phyloP scores from a whole-genome alignment of 2,329 filamentous ascomycete species.

The Diaporthe capsici region DNA sequence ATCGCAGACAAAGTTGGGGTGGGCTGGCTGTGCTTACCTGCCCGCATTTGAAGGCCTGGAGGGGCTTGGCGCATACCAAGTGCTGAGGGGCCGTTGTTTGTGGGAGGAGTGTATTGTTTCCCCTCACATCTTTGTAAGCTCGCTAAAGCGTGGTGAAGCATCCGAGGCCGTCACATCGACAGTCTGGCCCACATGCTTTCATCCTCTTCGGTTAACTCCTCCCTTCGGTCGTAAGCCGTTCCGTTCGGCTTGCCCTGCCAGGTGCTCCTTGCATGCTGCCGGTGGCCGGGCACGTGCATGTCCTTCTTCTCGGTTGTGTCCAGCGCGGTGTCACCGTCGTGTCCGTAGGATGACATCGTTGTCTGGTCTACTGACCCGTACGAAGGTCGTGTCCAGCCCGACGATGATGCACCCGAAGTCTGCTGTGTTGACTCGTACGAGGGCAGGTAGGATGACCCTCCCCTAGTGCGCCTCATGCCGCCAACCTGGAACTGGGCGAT shows the following conservation, averaged over 20 bases:
- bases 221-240: conserved; percentile 34
- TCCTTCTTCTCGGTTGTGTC: conserved; percentile 29
- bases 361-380: conserved; percentile 7
- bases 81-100: conserved; percentile 17
- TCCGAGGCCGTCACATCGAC: conserved; percentile 33
- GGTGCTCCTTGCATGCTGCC: not conserved
- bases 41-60: not conserved
- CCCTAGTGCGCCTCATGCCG: conserved; percentile 37
- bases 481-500: conserved; percentile 40
- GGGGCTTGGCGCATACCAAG: conserved; percentile 20
- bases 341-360: conserved; percentile 23
- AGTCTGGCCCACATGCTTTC: conserved; percentile 40
- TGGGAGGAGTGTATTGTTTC: not conserved
- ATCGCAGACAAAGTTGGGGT: not conserved
- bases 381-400: not conserved
- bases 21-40: conserved; percentile 28
- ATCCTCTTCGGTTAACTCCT: conserved; percentile 39
- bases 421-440: conserved; percentile 29
- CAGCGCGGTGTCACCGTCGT: not conserved
- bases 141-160: not conserved
- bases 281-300: not conserved
- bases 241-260: conserved; percentile 39
- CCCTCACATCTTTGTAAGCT: conserved; percentile 23
- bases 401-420: conserved; percentile 23
- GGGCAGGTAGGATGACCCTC: conserved; percentile 17